Conservation (phyloP, 1,284 basidiomycete genomes). For the Ceratobasidium sp. region DNA sequence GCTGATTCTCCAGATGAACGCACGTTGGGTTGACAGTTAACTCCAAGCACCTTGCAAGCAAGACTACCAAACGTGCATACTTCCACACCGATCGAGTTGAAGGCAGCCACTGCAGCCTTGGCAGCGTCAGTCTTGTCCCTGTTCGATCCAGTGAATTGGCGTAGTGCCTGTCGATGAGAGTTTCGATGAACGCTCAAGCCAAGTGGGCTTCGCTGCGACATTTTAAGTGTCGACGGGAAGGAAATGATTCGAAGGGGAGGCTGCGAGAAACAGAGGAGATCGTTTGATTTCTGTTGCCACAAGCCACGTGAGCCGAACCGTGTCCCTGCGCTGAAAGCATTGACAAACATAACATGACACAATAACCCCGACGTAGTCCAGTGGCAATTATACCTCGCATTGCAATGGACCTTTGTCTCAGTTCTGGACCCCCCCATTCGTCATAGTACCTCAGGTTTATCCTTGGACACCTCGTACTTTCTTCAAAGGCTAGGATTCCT, state of each 20-base stretch:
- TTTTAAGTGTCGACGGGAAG: neutral
- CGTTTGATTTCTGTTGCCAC: too few relatives aligned
- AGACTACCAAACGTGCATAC: conserved; percentile 18
- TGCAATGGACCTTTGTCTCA: too few relatives aligned
- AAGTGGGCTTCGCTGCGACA: neutral
- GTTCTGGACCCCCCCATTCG: too few relatives aligned
- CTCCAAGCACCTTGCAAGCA: conserved; percentile 23
- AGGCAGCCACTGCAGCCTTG: neutral
- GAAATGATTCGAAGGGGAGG: neutral
- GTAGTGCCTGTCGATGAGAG: neutral
- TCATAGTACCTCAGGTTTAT: too few relatives aligned
- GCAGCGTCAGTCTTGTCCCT: conserved; percentile 11
- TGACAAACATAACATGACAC: too few relatives aligned
- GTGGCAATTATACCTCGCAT: too few relatives aligned
- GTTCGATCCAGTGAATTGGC: conserved; percentile 11
- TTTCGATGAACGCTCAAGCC: neutral
- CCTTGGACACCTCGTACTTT: too few relatives aligned
- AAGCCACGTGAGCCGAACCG: too few relatives aligned
- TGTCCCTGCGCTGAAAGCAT: too few relatives aligned
- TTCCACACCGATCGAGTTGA: neutral
- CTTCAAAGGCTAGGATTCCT: too few relatives aligned
- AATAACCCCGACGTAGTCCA: too few relatives aligned
- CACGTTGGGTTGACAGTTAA: conserved; percentile 4
- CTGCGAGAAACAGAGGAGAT: too few relatives aligned
- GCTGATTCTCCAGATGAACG: neutral